Percentiles rank a stretch among this genome's conserved stretches.
These are phyloP conservation scores for Mycena sanguinolenta DNA, from an alignment of 768 basidiomycete genomes.

Conservation along the genomic window DNA sequence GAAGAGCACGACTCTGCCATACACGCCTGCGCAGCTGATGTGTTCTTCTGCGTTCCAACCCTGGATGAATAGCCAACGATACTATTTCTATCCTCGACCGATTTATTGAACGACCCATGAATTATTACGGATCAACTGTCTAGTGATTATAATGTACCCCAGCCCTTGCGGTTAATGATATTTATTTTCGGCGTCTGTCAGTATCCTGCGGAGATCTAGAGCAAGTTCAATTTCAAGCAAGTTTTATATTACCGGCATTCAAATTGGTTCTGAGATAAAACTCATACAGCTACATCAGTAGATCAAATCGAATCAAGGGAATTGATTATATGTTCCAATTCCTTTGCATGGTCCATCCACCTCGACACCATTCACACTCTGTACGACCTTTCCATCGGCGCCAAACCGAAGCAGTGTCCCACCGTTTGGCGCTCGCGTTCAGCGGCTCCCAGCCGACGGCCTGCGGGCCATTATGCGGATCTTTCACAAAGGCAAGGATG, in stretches of 20 bases:
- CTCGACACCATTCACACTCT: not conserved
- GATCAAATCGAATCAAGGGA: not conserved
- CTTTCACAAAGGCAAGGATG: not conserved
- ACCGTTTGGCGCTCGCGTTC: not conserved
- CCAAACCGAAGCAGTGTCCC: not conserved
- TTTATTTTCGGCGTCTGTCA: too few relatives aligned
- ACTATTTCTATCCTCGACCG: not conserved
- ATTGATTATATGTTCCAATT: not conserved
- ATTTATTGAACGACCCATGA: not conserved
- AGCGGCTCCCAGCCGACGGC: not conserved
- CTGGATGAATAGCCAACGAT: constrained; percentile 18
- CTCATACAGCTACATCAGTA: too few relatives aligned
- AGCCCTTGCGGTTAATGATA: not conserved
- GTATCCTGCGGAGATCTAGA: too few relatives aligned
- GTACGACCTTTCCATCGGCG: not conserved
- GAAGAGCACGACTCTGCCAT: not conserved
- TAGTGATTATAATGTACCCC: not conserved
- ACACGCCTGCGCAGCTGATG: constrained; percentile 20
- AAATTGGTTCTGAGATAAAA: too few relatives aligned
- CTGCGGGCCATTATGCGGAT: not conserved
- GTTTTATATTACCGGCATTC: too few relatives aligned
- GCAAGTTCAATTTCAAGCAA: too few relatives aligned
- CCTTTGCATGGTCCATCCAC: not conserved
- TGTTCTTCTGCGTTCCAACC: constrained; percentile 18
- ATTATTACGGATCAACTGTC: not conserved